Conservation (phyloP, 345 rosid species). For the Alliaria petiolata region DNA sequence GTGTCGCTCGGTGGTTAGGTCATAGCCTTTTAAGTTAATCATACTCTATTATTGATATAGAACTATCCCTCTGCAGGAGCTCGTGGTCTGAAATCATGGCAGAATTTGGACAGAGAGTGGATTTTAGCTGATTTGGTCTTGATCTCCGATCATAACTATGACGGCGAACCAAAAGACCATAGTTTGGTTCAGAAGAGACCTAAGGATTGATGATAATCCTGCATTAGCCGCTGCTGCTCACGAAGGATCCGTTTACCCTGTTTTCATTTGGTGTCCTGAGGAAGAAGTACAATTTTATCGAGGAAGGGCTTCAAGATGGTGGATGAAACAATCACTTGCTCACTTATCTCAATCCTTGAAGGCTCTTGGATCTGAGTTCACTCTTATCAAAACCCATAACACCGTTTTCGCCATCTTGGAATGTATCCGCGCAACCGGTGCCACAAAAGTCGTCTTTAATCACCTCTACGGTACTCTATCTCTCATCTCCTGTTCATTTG, state of each 20-base stretch:
- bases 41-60: background rate
- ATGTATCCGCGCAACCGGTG: slow-evolving; percentile 55
- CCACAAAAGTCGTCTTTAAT: slow-evolving; percentile 77
- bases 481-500: background rate
- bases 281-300: slow-evolving; percentile 91
- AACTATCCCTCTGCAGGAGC: background rate
- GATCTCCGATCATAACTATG: slow-evolving; percentile 32
- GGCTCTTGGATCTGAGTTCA: slow-evolving; percentile 75
- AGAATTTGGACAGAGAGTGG: background rate
- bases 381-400: slow-evolving; percentile 60
- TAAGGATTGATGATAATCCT: slow-evolving; percentile 95
- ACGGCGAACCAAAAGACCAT: slow-evolving; percentile 47
- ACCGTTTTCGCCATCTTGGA: slow-evolving; percentile 65
- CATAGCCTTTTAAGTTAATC: background rate
- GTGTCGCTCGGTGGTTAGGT: too few species aligned
- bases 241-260: slow-evolving; percentile 72
- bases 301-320: slow-evolving; percentile 93
- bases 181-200: slow-evolving; percentile 97
- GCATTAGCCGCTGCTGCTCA: slow-evolving; percentile 88
- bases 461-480: slow-evolving; percentile 70
- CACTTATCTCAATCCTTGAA: slow-evolving; percentile 64
- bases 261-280: slow-evolving; percentile 88
- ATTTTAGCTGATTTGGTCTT: background rate
- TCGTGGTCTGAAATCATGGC: background rate
- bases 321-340: slow-evolving; percentile 84